Base-by-base conservation (phyloP, 106 monocot genomes). In the Dendrobium chrysotoxum region DNA sequence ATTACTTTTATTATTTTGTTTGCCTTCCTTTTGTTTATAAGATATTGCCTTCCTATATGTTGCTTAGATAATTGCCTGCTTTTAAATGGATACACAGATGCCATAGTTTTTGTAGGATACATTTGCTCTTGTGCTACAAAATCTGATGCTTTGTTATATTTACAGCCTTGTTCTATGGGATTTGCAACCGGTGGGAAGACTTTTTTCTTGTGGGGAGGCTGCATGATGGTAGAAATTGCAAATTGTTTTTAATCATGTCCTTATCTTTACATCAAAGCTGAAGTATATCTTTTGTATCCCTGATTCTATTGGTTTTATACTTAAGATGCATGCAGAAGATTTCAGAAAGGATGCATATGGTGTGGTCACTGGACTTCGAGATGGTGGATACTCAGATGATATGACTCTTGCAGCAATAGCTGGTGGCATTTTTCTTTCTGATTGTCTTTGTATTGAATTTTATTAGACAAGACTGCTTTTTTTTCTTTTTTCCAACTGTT, bases 131-230 rank as follows among this genome's bases (percentile, higher is more conserved):
- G n/a, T 77, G 41, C 35, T 55, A 68, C 21, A 76, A 28, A 76
- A n/a, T 38, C 41, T 72, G 58, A 80, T 64, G 26, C 40, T 23
- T 35, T 78, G 40, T 68, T 81, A 4, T 77, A 79, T 84, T 79
- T 80, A 79, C 94, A 98, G 98, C 98, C 98, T 83, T 98, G 98
- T 82, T 98, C 98, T 5, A 98, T 98, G 89, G 98, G 98, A 81
- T 98, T 98, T 88, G 98, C 98, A 42, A 98, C 98, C 83, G 98
- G 98, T 81, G 98, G 98, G 58, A 95, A 89, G 78, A 98, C 98
- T 57, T 95, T 98, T 88, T 98, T 98, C 70, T 65, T 98, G 15
- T 98, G 98, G 98, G 98, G 98, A 80, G 98, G 98, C 50, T 98
- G 98, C 72, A 98, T 98, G 98, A 98, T 98, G 98, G 98, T 98